Base-by-base conservation (phyloP, 495 filamentous ascomycete genomes). In the Tetracladium marchalianum region DNA sequence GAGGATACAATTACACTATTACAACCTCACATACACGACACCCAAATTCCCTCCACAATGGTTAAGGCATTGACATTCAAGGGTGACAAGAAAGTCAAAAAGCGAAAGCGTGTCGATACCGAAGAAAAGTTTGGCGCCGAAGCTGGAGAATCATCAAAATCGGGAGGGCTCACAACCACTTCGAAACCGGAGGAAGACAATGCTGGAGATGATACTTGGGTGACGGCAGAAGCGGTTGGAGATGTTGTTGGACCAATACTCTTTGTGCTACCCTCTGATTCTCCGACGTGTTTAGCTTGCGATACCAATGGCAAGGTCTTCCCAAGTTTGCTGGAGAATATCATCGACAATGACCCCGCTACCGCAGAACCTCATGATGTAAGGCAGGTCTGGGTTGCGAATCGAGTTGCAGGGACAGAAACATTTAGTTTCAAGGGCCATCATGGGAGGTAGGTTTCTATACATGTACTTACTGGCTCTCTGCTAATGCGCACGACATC, bases 351-450 rank as follows among this genome's bases (percentile, higher is more conserved):
- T 16, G 81, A 90, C 64, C 77, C 84, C 4, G 49, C 67, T 12
- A 93, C 79, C 4, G 87, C 90, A 31, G 92, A 96, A 64, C 92
- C 92, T 39, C 88, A 95, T 56, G 87, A 95, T 62, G 86, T 97
- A 16, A 71, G 90, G 50, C 89, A 96, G 66, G 92, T 98, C 15
- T 97, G 89, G 89, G 75, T 96, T 44, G 90, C 86, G 43, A 94
- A 85, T 51, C 71, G 72, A 48, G 81, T 95, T 13, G 81, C 85
- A 4, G 92, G 92, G 4, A 87, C 81, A 9, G 87, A 93, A 49
- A 62, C 68, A 24, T 80, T 82, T 54, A 85, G 82, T 47, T 86
- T 98, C 60, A 95, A 95, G 65, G 82, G 84, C 0, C 80, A 87
- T 62, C 81, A 92, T 67, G 90, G 90, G 50, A 81, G 79, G 81